Evolutionary conservation across 805 yeast species (phyloP).

Genomic region (Sugiyamaella marilandica): DNA sequence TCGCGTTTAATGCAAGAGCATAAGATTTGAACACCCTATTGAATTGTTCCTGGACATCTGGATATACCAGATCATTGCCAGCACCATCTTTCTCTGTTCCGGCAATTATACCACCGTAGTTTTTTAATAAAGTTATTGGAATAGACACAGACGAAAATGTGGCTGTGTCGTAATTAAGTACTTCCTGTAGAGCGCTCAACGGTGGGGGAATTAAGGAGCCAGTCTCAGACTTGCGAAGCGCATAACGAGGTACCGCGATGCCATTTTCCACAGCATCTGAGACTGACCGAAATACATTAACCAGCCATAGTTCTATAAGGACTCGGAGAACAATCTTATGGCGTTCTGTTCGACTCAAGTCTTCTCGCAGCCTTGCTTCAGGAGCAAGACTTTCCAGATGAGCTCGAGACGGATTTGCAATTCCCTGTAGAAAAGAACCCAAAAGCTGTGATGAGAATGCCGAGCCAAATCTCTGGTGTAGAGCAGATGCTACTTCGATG

Average conservation of each 20-base stretch:
- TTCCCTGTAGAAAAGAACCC: slow-evolving; percentile 32
- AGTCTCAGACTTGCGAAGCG: slow-evolving; percentile 25
- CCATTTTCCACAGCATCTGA: slow-evolving; percentile 37
- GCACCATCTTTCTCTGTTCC: not conserved
- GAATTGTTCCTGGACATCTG: slow-evolving; percentile 25
- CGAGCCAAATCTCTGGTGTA: slow-evolving; percentile 68
- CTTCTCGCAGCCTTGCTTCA: slow-evolving; percentile 42
- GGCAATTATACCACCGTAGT: slow-evolving; percentile 43
- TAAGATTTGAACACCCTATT: slow-evolving; percentile 43
- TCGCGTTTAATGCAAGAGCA: slow-evolving; percentile 42
- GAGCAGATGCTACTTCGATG: slow-evolving; percentile 59
- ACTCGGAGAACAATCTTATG: slow-evolving; percentile 48
- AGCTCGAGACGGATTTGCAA: slow-evolving; percentile 21
- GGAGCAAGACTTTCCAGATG: slow-evolving; percentile 20
- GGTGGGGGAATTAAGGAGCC: slow-evolving; percentile 36
- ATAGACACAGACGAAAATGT: slow-evolving; percentile 21
- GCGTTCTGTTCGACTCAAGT: slow-evolving; percentile 36
- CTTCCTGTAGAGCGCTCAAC: slow-evolving; percentile 42
- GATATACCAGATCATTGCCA: slow-evolving; percentile 9
- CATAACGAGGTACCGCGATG: slow-evolving; percentile 40
- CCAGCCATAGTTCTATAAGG: slow-evolving; percentile 52
- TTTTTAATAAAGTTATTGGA: slow-evolving; percentile 43
- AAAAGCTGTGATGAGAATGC: slow-evolving; percentile 50
- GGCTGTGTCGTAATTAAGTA: slow-evolving; percentile 38
- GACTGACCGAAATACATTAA: slow-evolving; percentile 49